Percentiles rank a stretch among this genome's conserved stretches.
Conservation (phyloP, 176 grass and related monocot species). For the Carex pumila region DNA sequence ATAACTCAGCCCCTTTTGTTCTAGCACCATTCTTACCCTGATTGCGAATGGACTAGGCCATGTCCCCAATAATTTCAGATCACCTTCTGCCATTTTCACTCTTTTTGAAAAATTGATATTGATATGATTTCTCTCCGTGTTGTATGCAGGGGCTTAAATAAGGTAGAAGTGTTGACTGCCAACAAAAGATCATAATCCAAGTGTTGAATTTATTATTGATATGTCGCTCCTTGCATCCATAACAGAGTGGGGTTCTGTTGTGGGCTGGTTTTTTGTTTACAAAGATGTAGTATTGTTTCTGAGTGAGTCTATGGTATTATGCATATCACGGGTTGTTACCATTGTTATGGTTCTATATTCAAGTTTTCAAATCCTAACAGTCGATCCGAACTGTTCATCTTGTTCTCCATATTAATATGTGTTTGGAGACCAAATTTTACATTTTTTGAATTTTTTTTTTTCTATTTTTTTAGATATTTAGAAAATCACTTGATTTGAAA, state of each 20-base stretch:
- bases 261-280: not conserved
- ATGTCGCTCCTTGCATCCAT: not conserved
- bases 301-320: too few species aligned
- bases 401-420: too few species aligned
- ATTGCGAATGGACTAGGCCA: conserved; percentile 4
- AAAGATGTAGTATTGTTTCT: not conserved
- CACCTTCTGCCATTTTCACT: not conserved
- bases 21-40: not conserved
- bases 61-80: conserved; percentile 7
- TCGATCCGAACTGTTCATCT: too few species aligned
- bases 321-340: too few species aligned
- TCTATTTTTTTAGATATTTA: too few species aligned
- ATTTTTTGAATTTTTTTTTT: too few species aligned
- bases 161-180: not conserved
- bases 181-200: too few species aligned
- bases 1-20: conserved; percentile 9
- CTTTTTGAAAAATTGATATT: not conserved
- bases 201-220: too few species aligned
- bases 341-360: too few species aligned
- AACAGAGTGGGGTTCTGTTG: not conserved
- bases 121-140: not conserved
- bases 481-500: too few species aligned
- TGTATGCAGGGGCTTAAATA: not conserved
- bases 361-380: too few species aligned
- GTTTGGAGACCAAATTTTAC: too few species aligned